phyloP scores from a whole-genome alignment of 2,329 filamentous ascomycete species.

The Claviceps spartinae region DNA sequence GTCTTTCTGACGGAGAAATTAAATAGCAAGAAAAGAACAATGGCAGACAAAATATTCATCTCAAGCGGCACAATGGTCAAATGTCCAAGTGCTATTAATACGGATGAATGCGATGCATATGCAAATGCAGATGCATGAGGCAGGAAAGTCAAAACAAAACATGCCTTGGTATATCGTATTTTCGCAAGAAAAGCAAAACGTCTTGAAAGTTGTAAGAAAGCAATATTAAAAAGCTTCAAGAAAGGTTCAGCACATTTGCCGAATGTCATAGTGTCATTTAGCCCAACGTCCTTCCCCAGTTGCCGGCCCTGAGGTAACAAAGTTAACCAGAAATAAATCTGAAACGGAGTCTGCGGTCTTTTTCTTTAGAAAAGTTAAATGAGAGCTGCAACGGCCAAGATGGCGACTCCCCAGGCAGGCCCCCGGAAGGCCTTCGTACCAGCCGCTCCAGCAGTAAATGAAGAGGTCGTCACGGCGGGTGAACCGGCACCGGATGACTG shows the following conservation, averaged over 20 bases:
- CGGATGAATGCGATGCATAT: neutral
- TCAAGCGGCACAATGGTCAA: neutral
- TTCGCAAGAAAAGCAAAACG: neutral
- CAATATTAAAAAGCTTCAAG: neutral
- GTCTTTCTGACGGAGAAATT: neutral
- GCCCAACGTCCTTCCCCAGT: too few relatives aligned
- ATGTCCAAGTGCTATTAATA: neutral
- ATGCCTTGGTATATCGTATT: conserved; percentile 1
- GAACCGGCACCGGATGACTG: conserved; percentile 6
- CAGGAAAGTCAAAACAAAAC: neutral
- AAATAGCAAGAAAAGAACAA: neutral
- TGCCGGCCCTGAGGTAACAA: neutral
- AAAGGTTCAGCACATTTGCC: neutral
- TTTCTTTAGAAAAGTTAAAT: conserved; percentile 10
- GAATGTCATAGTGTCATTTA: too few relatives aligned
- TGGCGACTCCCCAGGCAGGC: conserved; percentile 14
- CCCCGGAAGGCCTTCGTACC: conserved; percentile 10
- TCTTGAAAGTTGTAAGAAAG: neutral
- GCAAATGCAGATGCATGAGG: neutral
- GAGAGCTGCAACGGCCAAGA: conserved; percentile 14
- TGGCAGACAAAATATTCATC: neutral
- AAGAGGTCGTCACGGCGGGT: conserved; percentile 14
- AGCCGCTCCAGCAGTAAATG: conserved; percentile 19
- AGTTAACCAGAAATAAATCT: too few relatives aligned
- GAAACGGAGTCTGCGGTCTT: neutral